Percentiles rank a stretch among this genome's conserved stretches.
Evolutionary conservation across 1,284 basidiomycete species (phyloP).

Genomic region (Ceratorhiza oryzae-sativae): DNA sequence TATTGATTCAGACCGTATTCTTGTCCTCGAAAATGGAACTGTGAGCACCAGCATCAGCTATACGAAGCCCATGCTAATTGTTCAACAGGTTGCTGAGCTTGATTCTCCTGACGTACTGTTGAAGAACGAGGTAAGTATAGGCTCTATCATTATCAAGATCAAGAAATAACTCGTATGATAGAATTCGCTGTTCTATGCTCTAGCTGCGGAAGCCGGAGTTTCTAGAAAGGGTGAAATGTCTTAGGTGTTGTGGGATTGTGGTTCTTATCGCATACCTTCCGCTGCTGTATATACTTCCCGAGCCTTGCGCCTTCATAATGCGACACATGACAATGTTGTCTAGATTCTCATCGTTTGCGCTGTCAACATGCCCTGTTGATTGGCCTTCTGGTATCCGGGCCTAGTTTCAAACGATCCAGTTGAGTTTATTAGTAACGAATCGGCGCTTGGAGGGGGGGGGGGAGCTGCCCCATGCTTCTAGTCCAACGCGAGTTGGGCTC

Average conservation of each 20-base stretch:
- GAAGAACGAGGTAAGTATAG: conserved; percentile 54
- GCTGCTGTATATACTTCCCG: background rate
- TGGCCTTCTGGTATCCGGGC: too few species aligned
- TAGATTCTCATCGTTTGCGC: too few species aligned
- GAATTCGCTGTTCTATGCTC: conserved; percentile 60
- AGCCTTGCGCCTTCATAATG: too few species aligned
- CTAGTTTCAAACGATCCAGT: too few species aligned
- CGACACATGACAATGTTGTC: too few species aligned
- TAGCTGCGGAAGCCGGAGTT: conserved; percentile 66
- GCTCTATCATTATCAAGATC: background rate
- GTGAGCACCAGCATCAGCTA: conserved; percentile 51
- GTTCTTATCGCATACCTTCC: background rate
- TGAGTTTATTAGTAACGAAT: too few species aligned
- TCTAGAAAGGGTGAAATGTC: conserved; percentile 25
- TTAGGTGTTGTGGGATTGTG: background rate
- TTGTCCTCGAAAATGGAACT: conserved; percentile 82
- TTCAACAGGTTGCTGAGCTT: conserved; percentile 67
- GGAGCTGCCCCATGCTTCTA: too few species aligned
- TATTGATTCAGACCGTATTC: conserved; percentile 81
- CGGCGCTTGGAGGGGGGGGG: too few species aligned
- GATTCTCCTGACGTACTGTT: conserved; percentile 74
- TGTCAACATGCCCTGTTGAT: too few species aligned
- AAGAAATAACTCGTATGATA: background rate
- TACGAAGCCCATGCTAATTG: conserved; percentile 25
- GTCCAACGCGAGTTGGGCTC: too few species aligned